These are phyloP conservation scores for Globisporangium heterothallicum DNA, from an alignment of 352 stramenopile species.

Conservation along the genomic window DNA sequence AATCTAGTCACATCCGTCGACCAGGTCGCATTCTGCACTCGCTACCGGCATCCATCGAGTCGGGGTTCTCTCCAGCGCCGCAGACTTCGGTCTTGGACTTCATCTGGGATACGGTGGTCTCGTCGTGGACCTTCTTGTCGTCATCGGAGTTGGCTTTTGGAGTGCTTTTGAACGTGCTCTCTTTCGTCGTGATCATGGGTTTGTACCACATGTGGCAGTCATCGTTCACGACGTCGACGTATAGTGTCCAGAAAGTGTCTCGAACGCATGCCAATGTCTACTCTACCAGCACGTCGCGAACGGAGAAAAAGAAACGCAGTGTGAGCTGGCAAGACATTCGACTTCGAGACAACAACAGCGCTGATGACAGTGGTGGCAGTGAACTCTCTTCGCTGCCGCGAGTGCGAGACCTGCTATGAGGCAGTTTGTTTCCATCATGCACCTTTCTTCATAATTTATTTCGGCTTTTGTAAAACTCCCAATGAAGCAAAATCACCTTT, in stretches of 20 bases:
- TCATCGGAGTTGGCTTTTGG: constrained; percentile 60
- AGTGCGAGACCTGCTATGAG: constrained; percentile 13
- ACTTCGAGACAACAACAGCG: background rate
- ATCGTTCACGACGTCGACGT: constrained; percentile 8
- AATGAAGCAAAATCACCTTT: too few species aligned
- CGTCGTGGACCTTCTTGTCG: constrained; percentile 45
- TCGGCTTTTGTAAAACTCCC: too few species aligned
- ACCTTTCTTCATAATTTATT: too few species aligned
- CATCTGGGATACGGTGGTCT: constrained; percentile 24
- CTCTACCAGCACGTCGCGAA: background rate
- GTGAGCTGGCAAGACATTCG: constrained; percentile 13
- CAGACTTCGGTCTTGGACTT: constrained; percentile 27
- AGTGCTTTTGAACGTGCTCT: constrained; percentile 68
- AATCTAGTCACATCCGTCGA: constrained; percentile 40
- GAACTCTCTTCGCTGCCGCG: background rate
- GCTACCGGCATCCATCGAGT: constrained; percentile 22
- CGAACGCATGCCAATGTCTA: background rate
- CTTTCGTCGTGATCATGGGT: constrained; percentile 56
- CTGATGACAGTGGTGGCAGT: background rate
- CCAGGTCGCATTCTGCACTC: constrained; percentile 61
- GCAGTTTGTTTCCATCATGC: background rate
- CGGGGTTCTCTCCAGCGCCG: constrained; percentile 28
- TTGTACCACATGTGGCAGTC: constrained; percentile 60
- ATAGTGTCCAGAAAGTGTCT: constrained; percentile 1
- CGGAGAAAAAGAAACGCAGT: constrained; percentile 10